These are phyloP conservation scores for Chimonanthus salicifolius DNA, from an alignment of 164 flowering plant species.

Conservation along the genomic window DNA sequence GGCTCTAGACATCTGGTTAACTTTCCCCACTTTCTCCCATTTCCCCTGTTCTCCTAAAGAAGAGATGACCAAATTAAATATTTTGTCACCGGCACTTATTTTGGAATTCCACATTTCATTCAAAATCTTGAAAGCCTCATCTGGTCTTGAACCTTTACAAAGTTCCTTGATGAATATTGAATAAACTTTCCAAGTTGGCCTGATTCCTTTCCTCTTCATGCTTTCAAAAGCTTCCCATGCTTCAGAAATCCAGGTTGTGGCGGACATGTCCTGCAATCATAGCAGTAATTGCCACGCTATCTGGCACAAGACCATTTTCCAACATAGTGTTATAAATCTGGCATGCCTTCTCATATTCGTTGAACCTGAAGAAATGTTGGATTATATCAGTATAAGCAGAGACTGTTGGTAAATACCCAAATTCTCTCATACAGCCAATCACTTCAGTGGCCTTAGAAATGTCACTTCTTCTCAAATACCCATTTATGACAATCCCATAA, in stretches of 20 bases:
- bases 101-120: constrained; percentile 47
- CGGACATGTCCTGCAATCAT: constrained; percentile 59
- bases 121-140: constrained; percentile 52
- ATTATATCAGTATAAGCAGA: constrained; percentile 64
- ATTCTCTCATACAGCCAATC: constrained; percentile 40
- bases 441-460: constrained; percentile 50
- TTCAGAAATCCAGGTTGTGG: constrained; percentile 40
- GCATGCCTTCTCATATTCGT: constrained; percentile 54
- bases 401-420: constrained; percentile 34
- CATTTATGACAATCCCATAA: constrained; percentile 50
- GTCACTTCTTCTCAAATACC: constrained; percentile 48
- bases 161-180: constrained; percentile 64
- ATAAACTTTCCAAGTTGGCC: constrained; percentile 42
- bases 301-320: constrained; percentile 47
- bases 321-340: constrained; percentile 60
- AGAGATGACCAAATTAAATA: constrained; percentile 36
- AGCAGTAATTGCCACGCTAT: constrained; percentile 52
- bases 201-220: constrained; percentile 53
- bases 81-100: constrained; percentile 30
- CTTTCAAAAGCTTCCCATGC: constrained; percentile 54
- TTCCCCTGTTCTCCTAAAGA: constrained; percentile 52
- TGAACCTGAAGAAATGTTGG: constrained; percentile 49
- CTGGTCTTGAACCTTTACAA: constrained; percentile 45
- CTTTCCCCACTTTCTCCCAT: constrained; percentile 27
- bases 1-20: constrained; percentile 31